A percentile compares a stretch with the other conserved stretches of the same genome.
Conservation (phyloP, 225 moss, liverwort and hornwort species). For the Polytrichum commune region DNA sequence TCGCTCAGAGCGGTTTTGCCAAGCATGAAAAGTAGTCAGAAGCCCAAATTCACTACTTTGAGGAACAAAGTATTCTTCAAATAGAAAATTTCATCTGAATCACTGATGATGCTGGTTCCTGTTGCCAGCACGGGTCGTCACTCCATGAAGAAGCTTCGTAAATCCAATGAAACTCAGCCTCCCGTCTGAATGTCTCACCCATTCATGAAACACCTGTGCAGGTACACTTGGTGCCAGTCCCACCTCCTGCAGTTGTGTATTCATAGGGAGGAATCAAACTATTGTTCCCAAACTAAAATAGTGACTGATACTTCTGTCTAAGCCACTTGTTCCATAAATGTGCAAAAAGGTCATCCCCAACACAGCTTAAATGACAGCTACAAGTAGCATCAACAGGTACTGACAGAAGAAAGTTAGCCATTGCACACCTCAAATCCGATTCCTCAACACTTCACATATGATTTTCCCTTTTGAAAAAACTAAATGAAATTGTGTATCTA, state of each 20-base stretch:
- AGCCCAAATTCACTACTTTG: slow-evolving; percentile 12
- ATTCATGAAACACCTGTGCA: slow-evolving; percentile 83
- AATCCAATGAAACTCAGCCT: slow-evolving; percentile 90
- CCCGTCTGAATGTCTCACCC: slow-evolving; percentile 88
- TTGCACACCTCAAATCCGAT: no score
- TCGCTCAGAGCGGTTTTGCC: slow-evolving; percentile 8
- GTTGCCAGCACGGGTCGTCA: slow-evolving; percentile 61
- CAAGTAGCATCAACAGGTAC: no score
- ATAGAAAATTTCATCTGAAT: slow-evolving; percentile 11
- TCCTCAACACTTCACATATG: no score
- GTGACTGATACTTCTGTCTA: no score
- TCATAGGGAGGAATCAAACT: neutral
- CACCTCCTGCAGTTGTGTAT: slow-evolving; percentile 63
- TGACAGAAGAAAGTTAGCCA: no score
- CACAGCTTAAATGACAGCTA: no score
- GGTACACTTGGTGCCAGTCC: slow-evolving; percentile 81
- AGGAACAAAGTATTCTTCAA: slow-evolving; percentile 14
- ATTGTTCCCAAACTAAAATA: no score
- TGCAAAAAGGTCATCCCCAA: no score
- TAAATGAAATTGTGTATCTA: no score
- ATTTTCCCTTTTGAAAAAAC: no score
- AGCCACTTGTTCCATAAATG: no score
- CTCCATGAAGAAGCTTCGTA: slow-evolving; percentile 90
- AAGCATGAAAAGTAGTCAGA: slow-evolving; percentile 15
- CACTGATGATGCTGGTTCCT: slow-evolving; percentile 43